Evolutionary conservation across 1,284 basidiomycete species (phyloP), one percentile per base, ranked within the genome.

Genomic region (Pseudozyma flocculosa): DNA sequence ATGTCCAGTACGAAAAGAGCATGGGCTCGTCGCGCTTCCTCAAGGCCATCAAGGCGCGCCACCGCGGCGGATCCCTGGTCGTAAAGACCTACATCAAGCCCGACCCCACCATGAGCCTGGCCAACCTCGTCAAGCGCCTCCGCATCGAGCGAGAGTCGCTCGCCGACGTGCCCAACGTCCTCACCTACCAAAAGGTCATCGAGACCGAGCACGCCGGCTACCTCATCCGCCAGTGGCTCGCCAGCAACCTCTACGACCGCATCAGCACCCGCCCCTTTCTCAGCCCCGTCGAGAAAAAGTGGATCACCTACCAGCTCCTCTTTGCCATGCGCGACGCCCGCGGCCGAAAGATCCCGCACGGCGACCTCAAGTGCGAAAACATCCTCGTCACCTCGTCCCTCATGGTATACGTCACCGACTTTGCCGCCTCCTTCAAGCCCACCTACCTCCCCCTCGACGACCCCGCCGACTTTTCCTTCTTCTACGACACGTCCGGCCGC

Each of bases 361-460:
- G 95, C 14, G 94, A 98, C 77, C 88, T 99, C 81, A 98, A 98
- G 80, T 92, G 91, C 14, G 92, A 96, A 79, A 99, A 99, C 78
- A 86, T 99, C 54, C 85, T 98, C 45, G 90, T 98, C 54, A 94
- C 93, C 0, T 92, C 93, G 0, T 95, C 92, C 83, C 92, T 97
- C 67, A 92, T 90, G 84, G 84, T 96, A 18, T 93, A 92, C 74
- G 83, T 99, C 40, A 92, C 93, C 43, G 95, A 98, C 80, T 97
- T 98, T 78, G 90, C 94, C 0, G 89, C 92, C 0, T 75, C 82
- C 21, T 94, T 92, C 84, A 99, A 99, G 78, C 95, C 93, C 0
- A 92, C 92, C 0, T 92, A 86, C 74, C 85, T 99, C 8, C 95
- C 95, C 0, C 85, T 97, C 37, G 92, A 99, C 74, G 94, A 98